Evolutionary conservation across 805 yeast species (phyloP), one percentile per base, ranked within the genome.

Genomic region (Yamadazyma sp.): DNA sequence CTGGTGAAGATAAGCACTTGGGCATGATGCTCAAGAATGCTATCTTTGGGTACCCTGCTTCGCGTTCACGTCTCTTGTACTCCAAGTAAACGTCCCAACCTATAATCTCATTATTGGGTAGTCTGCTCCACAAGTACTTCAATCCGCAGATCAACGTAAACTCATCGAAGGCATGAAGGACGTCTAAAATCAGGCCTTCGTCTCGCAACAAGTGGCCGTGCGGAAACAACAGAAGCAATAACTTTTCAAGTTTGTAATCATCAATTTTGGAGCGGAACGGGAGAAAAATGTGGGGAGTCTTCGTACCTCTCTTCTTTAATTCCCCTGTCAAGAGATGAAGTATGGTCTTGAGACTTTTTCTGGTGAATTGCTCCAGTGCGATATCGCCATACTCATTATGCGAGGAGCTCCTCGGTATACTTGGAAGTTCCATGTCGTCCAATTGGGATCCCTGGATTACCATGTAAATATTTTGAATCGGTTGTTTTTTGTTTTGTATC

Each of bases 11-110:
- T 15, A 87, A 67, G 59, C 95, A 84, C 44, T 79, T 80, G 1
- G 96, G 96, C 87, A 89, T 84, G 40, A 84, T 76, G 35, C 82
- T 82, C 29, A 85, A 61, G 54, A 89, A 89, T 0, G 95, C 86
- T 44, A 74, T 76, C 48, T 75, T 73, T 1, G 93, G 89, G 52
- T 69, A 85, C 5, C 78, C 76, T 1, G 78, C 77, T 38, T 79
- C 81, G 26, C 69, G 68, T 54, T 88, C 95, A 34, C 75, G 64
- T 15, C 73, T 66, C 47, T 74, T 80, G 56, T 83, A 89, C 40
- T 80, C 77, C 17, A 79, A 67, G 57, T 89, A 89, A 0, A 87
- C 78, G 38, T 81, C 83, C 95, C 95, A 88, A 0, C 95, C 93
- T 29, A 89, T 79, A 20, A 89, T 71, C 47, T 89, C 87, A 43